Evolutionary conservation across 1,284 basidiomycete species (phyloP).

Genomic region (Hemileia vastatrix): DNA sequence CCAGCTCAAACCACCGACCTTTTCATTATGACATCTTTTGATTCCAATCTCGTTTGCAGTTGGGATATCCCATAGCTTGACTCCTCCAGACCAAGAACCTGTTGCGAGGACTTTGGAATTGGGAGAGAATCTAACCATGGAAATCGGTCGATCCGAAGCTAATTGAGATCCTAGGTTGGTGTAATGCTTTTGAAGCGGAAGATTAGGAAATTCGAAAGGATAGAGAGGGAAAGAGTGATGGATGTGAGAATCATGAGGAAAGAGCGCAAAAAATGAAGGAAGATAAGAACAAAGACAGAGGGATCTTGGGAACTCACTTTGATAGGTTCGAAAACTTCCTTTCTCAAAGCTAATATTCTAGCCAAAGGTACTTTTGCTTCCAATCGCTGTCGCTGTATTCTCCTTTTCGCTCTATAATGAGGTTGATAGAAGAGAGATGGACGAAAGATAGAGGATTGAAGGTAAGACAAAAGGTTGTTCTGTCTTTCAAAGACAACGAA

Average conservation of each 20-base stretch:
- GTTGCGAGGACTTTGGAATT: conserved; percentile 35
- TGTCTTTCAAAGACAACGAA: too few species aligned
- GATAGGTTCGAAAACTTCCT: conserved; percentile 33
- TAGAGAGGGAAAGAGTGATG: not conserved
- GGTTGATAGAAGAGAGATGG: too few species aligned
- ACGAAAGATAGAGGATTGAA: too few species aligned
- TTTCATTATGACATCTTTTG: conserved; percentile 35
- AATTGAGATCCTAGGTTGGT: conserved; percentile 40
- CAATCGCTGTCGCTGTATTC: conserved; percentile 27
- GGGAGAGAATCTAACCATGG: conserved; percentile 39
- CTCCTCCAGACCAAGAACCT: conserved; percentile 38
- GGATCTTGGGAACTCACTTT: conserved; percentile 16
- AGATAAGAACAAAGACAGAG: not conserved
- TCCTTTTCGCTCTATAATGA: conserved; percentile 26
- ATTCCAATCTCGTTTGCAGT: conserved; percentile 25
- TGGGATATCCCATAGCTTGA: conserved; percentile 40
- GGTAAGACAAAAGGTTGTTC: too few species aligned
- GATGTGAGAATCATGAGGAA: not conserved
- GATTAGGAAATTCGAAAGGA: not conserved
- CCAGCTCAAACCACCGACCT: conserved; percentile 40
- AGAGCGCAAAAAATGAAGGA: not conserved
- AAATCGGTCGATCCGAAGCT: conserved; percentile 37
- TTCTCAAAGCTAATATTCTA: conserved; percentile 30
- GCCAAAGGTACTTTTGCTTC: conserved; percentile 32
- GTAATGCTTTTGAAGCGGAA: conserved; percentile 22